These are phyloP conservation scores for Plectosphaerella cucumerina DNA, from an alignment of 2,329 filamentous ascomycete species.

Conservation along the genomic window DNA sequence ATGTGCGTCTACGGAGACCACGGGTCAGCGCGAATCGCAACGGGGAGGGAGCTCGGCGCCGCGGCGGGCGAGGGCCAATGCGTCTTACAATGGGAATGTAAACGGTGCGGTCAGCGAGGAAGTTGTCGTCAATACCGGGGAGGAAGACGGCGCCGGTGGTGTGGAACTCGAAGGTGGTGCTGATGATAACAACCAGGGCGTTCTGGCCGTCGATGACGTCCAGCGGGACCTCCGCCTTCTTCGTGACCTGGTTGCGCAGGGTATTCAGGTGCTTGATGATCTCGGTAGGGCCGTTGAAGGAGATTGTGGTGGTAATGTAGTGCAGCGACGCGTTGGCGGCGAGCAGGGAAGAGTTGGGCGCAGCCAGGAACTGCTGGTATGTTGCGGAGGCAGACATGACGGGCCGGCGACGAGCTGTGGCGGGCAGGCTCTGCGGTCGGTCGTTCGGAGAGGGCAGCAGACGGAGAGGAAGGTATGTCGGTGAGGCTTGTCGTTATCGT, in stretches of 20 bases:
- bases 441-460: too few species aligned
- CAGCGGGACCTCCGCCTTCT: constrained; percentile 75
- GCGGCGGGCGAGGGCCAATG: background rate
- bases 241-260: constrained; percentile 71
- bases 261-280: constrained; percentile 79
- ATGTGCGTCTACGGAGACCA: constrained; percentile 66
- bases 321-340: constrained; percentile 66
- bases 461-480: background rate
- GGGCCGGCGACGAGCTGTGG: background rate
- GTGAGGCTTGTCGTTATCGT: background rate
- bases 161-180: constrained; percentile 79
- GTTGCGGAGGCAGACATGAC: constrained; percentile 33
- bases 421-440: too few species aligned
- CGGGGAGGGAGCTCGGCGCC: background rate
- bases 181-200: constrained; percentile 71
- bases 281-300: constrained; percentile 64
- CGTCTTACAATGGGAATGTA: constrained; percentile 68
- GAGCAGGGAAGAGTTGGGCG: constrained; percentile 60
- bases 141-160: constrained; percentile 81
- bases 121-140: constrained; percentile 89
- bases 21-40: constrained; percentile 3
- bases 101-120: constrained; percentile 77
- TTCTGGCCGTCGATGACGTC: constrained; percentile 67
- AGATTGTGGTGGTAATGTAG: constrained; percentile 86
- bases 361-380: constrained; percentile 70